Base-by-base conservation (phyloP, 2,329 filamentous ascomycete genomes). In the Venturia effusa region DNA sequence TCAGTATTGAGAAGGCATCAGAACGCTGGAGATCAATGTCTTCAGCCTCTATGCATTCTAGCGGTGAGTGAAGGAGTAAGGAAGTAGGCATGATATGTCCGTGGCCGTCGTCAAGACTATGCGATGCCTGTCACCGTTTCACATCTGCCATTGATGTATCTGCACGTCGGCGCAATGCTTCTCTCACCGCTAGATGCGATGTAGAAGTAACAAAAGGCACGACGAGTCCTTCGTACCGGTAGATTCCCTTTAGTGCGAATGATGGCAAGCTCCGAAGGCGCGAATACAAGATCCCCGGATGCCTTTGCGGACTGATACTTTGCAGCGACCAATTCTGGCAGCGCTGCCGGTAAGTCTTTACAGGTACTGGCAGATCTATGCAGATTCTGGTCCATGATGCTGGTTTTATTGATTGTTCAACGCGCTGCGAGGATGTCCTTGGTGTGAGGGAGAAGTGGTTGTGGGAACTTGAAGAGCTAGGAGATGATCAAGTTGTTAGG, bases 221-320 rank as follows among this genome's bases (percentile, higher is more conserved):
- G 62, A 54, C 32, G 27, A 7, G 22, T 54, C 48, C 59, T 37
- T 64, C 59, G 70, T 67, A 76, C 75, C 63, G 75, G 74, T 66
- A 76, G 68, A 64, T 72, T 71, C 37, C 69, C 65, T 11, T 71
- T 72, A 15, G 73, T 75, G 64, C 68, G 73, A 62, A 78, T 72
- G 48, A 74, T 70, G 55, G 73, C 68, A 1, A 78, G 68, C 61
- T 77, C 72, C 27, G 75, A 76, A 10, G 71, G 68, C 11, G 76
- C 76, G 67, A 77, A 78, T 10, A 74, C 66, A 30, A 78, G 66
- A 61, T 70, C 70, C 45, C 70, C 67, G 1, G 69, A 68, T 11
- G 71, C 70, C 65, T 73, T 74, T 32, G 76, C 76, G 6, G 71
- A 61, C 8, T 66, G 65, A 63, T 74, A 78, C 64, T 74, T 76